Evolutionary conservation across 2,329 filamentous ascomycete genomes (phyloP), one percentile per base, ranked within the genome.

Genomic region (Penicillium sp.): DNA sequence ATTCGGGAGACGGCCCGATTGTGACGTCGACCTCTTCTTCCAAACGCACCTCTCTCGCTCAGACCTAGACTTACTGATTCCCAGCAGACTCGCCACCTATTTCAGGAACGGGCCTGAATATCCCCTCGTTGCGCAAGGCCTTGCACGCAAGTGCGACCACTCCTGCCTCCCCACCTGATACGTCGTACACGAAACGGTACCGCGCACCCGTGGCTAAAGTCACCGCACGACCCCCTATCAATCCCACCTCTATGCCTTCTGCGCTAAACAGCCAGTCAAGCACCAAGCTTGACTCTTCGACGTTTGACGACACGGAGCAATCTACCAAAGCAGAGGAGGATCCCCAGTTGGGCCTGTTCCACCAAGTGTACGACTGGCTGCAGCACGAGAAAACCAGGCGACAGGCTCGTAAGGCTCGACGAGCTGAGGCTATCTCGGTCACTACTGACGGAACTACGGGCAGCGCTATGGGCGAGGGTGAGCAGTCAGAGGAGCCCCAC

Each of bases 331-430:
- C 55, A 15, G 55, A 68, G 4, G 65, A 68, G n/a, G 66, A 69
- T 43, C 42, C 60, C 20, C 68, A 70, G 33, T 55, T 64, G 42
- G 60, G 55, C 39, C 64, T 95, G 6, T 72, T 93, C 25, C 78
- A 83, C 18, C 88, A 95, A 64, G 83, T 96, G 12, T 79, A 81
- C 24, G 83, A 88, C 57, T 97, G 92, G 92, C 74, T 96, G 33
- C 83, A 91, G 59, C 81, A 85, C 43, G 90, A 96, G 71, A 87
- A 85, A 64, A 72, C 77, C 28, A 88, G 86, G 67, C 82, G 83
- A 59, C 78, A 79, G 33, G 70, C 76, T 8, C 77, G 78, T 44
- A 82, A 78, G 63, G 69, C 75, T 20, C 63, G 78, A 64, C 58
- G 76, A 71, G 67, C 61, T 75, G 68, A 58, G 50, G 60, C 52